phyloP scores from a whole-genome alignment of 139 green algal genomes.

The Chlamydomonas asymmetrica region DNA sequence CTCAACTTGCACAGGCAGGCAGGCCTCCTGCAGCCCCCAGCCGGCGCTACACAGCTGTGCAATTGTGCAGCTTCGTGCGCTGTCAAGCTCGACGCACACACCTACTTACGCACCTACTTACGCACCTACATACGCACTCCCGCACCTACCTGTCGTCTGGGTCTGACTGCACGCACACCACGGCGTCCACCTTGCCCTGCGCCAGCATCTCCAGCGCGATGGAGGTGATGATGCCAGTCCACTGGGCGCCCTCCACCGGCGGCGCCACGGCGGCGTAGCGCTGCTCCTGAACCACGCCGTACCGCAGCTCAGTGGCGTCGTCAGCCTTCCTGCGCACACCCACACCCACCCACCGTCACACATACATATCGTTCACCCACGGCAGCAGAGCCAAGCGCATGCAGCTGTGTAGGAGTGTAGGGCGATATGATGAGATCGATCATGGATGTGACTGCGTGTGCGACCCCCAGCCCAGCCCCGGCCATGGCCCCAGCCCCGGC shows the following conservation, averaged over 20 bases:
- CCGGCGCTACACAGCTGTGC: no score
- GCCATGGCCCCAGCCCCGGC: no score
- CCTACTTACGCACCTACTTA: no score
- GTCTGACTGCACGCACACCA: conserved; percentile 93
- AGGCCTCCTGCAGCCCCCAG: no score
- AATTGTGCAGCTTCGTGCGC: no score
- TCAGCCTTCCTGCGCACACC: conserved; percentile 65
- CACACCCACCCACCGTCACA: conserved; percentile 93
- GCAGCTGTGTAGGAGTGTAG: not conserved
- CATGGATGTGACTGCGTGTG: no score
- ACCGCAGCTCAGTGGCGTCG: conserved; percentile 79
- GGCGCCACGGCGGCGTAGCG: conserved; percentile 77
- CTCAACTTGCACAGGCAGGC: not conserved
- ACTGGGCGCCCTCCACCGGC: conserved; percentile 83
- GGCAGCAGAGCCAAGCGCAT: not conserved
- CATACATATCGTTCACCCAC: conserved; percentile 88
- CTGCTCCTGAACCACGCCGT: conserved; percentile 66
- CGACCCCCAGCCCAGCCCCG: no score
- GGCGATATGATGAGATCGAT: no score
- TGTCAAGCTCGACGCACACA: no score
- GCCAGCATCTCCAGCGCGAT: conserved; percentile 79
- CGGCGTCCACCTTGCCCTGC: conserved; percentile 86
- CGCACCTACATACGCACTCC: no score
- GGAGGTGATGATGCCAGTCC: conserved; percentile 92
- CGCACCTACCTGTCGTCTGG: conserved; percentile 65